Percentiles rank a stretch among this genome's conserved stretches.
Conservation (phyloP, 768 basidiomycete species). For the Tephrocybe rancida region DNA sequence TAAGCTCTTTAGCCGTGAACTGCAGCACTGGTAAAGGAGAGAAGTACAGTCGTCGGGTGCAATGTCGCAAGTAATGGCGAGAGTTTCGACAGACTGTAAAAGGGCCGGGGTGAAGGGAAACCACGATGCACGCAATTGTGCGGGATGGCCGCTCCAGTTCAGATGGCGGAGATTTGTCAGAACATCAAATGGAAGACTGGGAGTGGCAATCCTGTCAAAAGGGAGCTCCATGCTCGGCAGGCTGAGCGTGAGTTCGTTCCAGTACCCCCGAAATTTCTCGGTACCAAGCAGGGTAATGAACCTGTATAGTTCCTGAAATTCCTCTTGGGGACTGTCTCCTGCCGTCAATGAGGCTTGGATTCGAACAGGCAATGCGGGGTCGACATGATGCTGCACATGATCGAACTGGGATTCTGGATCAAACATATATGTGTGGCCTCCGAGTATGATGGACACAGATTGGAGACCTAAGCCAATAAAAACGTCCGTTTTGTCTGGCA, state of each 20-base stretch:
- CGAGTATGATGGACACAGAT: too few relatives aligned
- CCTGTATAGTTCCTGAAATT: too few relatives aligned
- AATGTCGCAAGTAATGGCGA: not conserved
- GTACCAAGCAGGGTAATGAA: too few relatives aligned
- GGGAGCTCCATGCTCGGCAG: not conserved
- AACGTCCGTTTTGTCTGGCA: too few relatives aligned
- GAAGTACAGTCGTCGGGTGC: not conserved
- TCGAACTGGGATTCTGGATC: too few relatives aligned
- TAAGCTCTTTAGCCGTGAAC: not conserved
- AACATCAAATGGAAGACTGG: not conserved
- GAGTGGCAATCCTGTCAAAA: not conserved
- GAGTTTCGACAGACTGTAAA: not conserved
- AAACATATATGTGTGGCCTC: too few relatives aligned
- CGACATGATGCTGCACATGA: too few relatives aligned
- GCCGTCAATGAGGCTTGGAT: too few relatives aligned
- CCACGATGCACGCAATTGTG: not conserved
- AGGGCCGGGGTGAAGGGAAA: not conserved
- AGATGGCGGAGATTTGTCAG: not conserved
- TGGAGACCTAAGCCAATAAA: not conserved
- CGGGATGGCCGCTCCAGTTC: not conserved
- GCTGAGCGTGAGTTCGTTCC: not conserved
- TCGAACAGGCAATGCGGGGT: too few relatives aligned
- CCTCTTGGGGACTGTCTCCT: too few relatives aligned
- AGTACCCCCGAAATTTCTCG: not conserved
- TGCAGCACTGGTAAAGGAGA: not conserved